Conservation (phyloP, 2,329 filamentous ascomycete species). For the Ophiognomonia clavigignenti-juglandacearum region DNA sequence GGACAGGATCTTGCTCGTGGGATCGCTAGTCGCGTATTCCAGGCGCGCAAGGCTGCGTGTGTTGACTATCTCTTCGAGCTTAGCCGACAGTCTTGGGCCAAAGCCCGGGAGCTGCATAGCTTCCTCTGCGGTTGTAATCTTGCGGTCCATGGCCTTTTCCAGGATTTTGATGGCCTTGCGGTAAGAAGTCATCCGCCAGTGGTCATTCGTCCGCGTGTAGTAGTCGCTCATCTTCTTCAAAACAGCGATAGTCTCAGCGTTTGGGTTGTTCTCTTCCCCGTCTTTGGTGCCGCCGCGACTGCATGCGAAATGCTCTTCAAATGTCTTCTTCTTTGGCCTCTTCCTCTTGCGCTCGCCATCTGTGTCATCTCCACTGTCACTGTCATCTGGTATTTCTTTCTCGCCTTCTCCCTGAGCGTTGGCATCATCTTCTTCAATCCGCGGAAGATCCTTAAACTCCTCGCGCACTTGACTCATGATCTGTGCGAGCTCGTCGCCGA, state of each 20-base stretch:
- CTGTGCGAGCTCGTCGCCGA: conserved; percentile 54
- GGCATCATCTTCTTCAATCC: conserved; percentile 43
- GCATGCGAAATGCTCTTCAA: conserved; percentile 50
- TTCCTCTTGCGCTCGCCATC: conserved; percentile 22
- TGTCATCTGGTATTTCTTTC: conserved; percentile 16
- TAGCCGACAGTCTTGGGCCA: conserved; percentile 68
- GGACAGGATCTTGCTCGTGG: conserved; percentile 59
- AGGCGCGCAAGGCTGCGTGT: conserved; percentile 69
- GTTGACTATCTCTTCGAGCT: conserved; percentile 83
- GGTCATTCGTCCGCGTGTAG: conserved; percentile 69
- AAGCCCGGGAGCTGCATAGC: conserved; percentile 65
- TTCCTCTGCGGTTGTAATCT: conserved; percentile 64
- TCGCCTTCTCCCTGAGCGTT: conserved; percentile 26
- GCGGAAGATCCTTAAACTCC: conserved; percentile 49
- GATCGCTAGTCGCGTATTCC: conserved; percentile 64
- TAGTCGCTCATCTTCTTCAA: conserved; percentile 75
- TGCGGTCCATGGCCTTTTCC: conserved; percentile 52
- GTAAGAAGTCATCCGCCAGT: conserved; percentile 73
- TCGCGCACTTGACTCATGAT: conserved; percentile 60
- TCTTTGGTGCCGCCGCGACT: conserved; percentile 46
- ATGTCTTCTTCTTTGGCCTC: conserved; percentile 22
- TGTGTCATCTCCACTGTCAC: conserved; percentile 18
- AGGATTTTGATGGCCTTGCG: conserved; percentile 72
- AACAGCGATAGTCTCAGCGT: conserved; percentile 68
- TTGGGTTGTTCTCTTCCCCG: conserved; percentile 54